Base-by-base conservation (phyloP, 2,329 filamentous ascomycete genomes). In the Fusarium devonianum region DNA sequence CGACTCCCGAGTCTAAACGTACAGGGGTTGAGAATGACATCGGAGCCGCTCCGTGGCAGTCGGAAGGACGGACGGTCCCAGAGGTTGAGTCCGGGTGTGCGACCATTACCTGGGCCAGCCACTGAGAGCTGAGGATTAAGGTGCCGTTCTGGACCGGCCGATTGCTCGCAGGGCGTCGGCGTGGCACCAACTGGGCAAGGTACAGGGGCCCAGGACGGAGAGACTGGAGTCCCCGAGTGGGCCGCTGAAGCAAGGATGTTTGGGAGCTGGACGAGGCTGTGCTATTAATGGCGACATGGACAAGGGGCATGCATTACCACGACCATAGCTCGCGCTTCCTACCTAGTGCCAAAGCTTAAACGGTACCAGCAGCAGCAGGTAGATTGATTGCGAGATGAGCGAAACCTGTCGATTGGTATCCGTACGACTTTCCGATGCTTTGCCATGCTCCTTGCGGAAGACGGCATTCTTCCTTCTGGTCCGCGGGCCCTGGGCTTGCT, bases 331-430 rank as follows among this genome's bases (percentile, higher is more conserved):
- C 43, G 13, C 35, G 28, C n/a, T 28, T 28, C 41, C 26, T 28
- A 30, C 28, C 43, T 59, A 63, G 60, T 59, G 39, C 44, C 21
- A 44, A 62, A 63, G 57, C 51, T 62, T 63, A 62, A 63, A 59
- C 42, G 42, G 51, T 55, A n/a, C 56, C 50, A 58, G 46, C 33
- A 56, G 28, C n/a, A n/a, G n/a, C n/a, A n/a, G n/a, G n/a, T n/a
- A n/a, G n/a, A n/a, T n/a, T n/a, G n/a, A n/a, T n/a, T n/a, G n/a
- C n/a, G n/a, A n/a, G n/a, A n/a, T n/a, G n/a, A n/a, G n/a, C n/a
- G n/a, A n/a, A n/a, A n/a, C n/a, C n/a, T n/a, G n/a, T n/a, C n/a
- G n/a, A n/a, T n/a, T n/a, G n/a, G n/a, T n/a, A n/a, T n/a, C n/a
- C n/a, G n/a, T n/a, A n/a, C n/a, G n/a, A n/a, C n/a, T n/a, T n/a